Evolutionary conservation across 2,329 filamentous ascomycete genomes (phyloP), one percentile per base, ranked within the genome.

Genomic region (Aspergillus felis): DNA sequence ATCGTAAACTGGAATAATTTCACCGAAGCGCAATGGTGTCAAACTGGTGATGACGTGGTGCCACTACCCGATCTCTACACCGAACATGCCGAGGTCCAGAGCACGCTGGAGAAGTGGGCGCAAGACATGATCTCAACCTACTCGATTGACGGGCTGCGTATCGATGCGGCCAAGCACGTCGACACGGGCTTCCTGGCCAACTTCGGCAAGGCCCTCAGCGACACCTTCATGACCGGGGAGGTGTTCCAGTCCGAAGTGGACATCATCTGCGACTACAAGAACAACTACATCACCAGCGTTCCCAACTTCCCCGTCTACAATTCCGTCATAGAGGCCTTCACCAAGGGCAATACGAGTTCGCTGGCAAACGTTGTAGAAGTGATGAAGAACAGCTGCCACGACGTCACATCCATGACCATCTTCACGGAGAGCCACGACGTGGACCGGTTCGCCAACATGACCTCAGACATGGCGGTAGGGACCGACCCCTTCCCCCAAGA

Each of bases 351-450:
- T 22, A 71, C 69, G 32, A 64, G 59, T 32, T 64, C 67, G 7
- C 62, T 74, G 41, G 52, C 62, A 9, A 58, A 64, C 27, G 63
- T 63, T 50, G 64, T 73, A 25, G 55, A 61, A 38, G 54, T 59
- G 20, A 67, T 70, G 47, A 64, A 67, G 50, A 54, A 60, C 4
- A 41, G 54, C 25, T 78, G 74, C 53, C 42, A 50, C 1, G 76
- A 84, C 62, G 71, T 79, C 6, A 70, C 76, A 4, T 71, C 75
- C 25, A 69, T 84, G 17, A 81, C 77, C 3, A 78, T 75, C 0
- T 87, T 87, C 61, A 68, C 82, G 5, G 84, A 86, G 65, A 87
- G 86, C 67, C 84, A 87, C 64, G 84, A 87, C 67, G 78, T 82
- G 50, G 65, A 78, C 4, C 81, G 84, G 20, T 85, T 84, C 67